Percentiles rank a stretch among this genome's conserved stretches.
Conservation (phyloP, 441 rosid genomes). For the Melastoma candidum region DNA sequence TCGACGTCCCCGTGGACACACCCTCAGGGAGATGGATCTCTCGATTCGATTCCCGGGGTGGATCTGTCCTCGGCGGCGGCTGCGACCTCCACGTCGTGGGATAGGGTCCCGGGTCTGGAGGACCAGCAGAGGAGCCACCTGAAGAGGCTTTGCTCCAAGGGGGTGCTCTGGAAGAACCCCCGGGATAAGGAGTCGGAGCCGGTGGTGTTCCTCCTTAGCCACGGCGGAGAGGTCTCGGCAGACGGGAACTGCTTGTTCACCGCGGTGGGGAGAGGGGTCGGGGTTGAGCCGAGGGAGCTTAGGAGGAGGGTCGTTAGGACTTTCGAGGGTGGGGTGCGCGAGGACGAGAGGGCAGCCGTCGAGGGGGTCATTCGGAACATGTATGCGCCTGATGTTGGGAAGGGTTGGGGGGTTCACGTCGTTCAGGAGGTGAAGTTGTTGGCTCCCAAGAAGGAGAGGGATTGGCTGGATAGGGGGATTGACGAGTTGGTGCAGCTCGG, state of each 20-base stretch:
- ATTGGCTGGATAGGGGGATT: constrained; percentile 52
- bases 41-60: constrained; percentile 15
- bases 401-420: constrained; percentile 92
- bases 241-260: constrained; percentile 97
- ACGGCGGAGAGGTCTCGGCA: constrained; percentile 88
- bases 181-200: constrained; percentile 27
- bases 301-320: constrained; percentile 63
- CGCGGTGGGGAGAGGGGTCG: constrained; percentile 70
- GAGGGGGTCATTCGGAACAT: constrained; percentile 55
- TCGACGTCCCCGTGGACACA: constrained; percentile 38
- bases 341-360: constrained; percentile 34
- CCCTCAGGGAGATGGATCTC: constrained; percentile 9
- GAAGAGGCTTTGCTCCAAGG: constrained; percentile 56
- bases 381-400: constrained; percentile 95
- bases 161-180: constrained; percentile 85
- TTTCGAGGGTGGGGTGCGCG: constrained; percentile 28
- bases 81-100: constrained; percentile 36
- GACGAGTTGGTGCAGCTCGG: constrained; percentile 76
- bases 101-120: constrained; percentile 69
- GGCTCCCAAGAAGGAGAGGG: constrained; percentile 63
- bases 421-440: constrained; percentile 84
- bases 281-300: constrained; percentile 64
- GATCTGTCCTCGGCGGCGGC: not conserved
- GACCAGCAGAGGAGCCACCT: constrained; percentile 78
- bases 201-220: constrained; percentile 63